Conservation (phyloP, 768 basidiomycete species). For the Boletus speciosus region DNA sequence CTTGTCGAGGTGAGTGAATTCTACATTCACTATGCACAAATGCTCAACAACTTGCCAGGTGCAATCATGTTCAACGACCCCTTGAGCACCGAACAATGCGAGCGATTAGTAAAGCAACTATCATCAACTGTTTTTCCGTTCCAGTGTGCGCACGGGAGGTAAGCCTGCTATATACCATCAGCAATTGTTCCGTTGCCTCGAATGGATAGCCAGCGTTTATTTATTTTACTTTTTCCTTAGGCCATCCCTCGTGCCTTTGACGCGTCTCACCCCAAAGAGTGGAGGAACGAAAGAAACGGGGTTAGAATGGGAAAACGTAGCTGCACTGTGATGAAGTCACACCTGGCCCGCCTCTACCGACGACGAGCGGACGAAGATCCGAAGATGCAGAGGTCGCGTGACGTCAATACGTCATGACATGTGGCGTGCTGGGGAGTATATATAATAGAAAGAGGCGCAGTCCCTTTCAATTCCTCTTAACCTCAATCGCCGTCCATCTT, state of each 20-base stretch:
- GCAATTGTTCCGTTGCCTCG: not conserved
- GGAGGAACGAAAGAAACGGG: conserved; percentile 8
- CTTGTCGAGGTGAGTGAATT: conserved; percentile 74
- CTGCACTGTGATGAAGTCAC: conserved; percentile 7
- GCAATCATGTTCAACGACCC: conserved; percentile 97
- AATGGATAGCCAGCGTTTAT: not conserved
- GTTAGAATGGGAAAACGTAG: conserved; percentile 27
- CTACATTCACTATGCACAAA: not conserved
- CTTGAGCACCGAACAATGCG: conserved; percentile 65
- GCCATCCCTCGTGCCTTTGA: conserved; percentile 55
- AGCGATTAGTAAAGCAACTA: conserved; percentile 62
- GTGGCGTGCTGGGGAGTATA: conserved; percentile 20
- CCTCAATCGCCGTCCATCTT: conserved; percentile 7
- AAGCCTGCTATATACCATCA: not conserved
- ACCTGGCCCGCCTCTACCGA: not conserved
- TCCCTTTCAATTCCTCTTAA: not conserved
- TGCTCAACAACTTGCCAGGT: conserved; percentile 44
- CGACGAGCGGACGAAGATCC: not conserved
- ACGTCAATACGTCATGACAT: conserved; percentile 24
- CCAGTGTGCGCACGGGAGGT: conserved; percentile 96
- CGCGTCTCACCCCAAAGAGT: conserved; percentile 22
- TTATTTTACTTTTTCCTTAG: conserved; percentile 24
- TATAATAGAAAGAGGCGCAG: conserved; percentile 14
- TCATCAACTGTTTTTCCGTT: conserved; percentile 80
- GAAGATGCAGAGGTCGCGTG: conserved; percentile 26